Percentiles rank a stretch among this genome's conserved stretches.
Evolutionary conservation across 164 flowering plant genomes (phyloP).

Genomic region (Macadamia tetraphylla): DNA sequence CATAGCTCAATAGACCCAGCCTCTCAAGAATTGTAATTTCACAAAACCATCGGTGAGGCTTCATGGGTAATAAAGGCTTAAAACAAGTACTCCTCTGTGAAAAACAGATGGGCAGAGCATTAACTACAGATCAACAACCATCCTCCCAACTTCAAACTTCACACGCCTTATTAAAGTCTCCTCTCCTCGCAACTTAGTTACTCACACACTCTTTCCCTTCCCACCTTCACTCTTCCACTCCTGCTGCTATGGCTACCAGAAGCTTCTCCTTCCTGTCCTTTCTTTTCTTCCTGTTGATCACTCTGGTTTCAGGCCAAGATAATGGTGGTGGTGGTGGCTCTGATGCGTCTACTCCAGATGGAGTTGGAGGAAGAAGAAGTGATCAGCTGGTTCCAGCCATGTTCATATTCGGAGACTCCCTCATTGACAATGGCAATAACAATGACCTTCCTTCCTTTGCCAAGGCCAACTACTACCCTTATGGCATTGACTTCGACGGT

Average conservation of each 20-base stretch:
- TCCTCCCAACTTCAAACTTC: conserved; percentile 8
- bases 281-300: not conserved
- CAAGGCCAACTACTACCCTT: conserved; percentile 84
- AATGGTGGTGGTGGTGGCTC: not conserved
- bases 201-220: not conserved
- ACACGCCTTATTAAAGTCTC: not conserved
- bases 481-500: conserved; percentile 78
- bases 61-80: too few relatives aligned
- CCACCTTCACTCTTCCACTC: conserved; percentile 4
- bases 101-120: conserved; percentile 25
- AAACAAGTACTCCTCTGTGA: conserved; percentile 17
- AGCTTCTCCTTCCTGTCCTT: not conserved
- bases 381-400: conserved; percentile 57
- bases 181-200: not conserved
- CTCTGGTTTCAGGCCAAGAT: conserved; percentile 12
- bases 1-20: too few relatives aligned
- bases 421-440: conserved; percentile 82
- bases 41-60: too few relatives aligned
- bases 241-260: conserved; percentile 5
- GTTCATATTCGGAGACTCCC: conserved; percentile 76
- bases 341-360: conserved; percentile 5
- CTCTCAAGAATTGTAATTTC: too few relatives aligned
- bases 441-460: conserved; percentile 77
- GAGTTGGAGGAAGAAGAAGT: conserved; percentile 7
- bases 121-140: conserved; percentile 28